phyloP scores from a whole-genome alignment of 805 yeast species.

The Cyberlindnera nakhonratchasimensis region DNA sequence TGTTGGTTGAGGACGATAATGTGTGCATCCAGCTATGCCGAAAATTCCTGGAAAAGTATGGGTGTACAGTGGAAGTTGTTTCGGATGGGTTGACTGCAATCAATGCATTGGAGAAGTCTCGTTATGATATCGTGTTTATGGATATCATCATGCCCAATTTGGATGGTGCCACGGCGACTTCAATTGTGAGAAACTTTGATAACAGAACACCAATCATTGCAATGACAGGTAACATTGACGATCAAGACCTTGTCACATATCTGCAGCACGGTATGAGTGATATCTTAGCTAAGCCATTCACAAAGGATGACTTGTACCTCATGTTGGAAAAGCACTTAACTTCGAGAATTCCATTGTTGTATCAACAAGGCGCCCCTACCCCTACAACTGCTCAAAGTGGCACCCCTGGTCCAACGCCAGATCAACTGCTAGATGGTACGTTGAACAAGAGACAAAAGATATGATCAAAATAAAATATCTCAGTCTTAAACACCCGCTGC shows the following conservation, averaged over 20 bases:
- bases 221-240: constrained; percentile 88
- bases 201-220: constrained; percentile 87
- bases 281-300: constrained; percentile 90
- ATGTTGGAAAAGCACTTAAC: constrained; percentile 73
- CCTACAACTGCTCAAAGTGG: background rate
- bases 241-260: constrained; percentile 75
- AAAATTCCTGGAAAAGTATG: constrained; percentile 79
- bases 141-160: constrained; percentile 87
- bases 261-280: constrained; percentile 89
- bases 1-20: constrained; percentile 76
- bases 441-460: constrained; percentile 28
- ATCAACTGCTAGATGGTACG: constrained; percentile 18
- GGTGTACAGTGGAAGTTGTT: constrained; percentile 89
- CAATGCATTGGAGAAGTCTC: constrained; percentile 62
- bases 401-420: constrained; percentile 1
- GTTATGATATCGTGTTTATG: constrained; percentile 77
- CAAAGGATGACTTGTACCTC: constrained; percentile 76
- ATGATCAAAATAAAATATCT: constrained; percentile 11
- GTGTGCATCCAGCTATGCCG: constrained; percentile 81
- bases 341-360: constrained; percentile 38
- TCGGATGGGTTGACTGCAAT: constrained; percentile 92
- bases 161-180: constrained; percentile 89
- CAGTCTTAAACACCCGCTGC: no score
- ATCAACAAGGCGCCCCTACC: constrained; percentile 13
- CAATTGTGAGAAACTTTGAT: constrained; percentile 82